Conservation (phyloP, 192 early-diverging fungal genomes). For the Podila minutissima region DNA sequence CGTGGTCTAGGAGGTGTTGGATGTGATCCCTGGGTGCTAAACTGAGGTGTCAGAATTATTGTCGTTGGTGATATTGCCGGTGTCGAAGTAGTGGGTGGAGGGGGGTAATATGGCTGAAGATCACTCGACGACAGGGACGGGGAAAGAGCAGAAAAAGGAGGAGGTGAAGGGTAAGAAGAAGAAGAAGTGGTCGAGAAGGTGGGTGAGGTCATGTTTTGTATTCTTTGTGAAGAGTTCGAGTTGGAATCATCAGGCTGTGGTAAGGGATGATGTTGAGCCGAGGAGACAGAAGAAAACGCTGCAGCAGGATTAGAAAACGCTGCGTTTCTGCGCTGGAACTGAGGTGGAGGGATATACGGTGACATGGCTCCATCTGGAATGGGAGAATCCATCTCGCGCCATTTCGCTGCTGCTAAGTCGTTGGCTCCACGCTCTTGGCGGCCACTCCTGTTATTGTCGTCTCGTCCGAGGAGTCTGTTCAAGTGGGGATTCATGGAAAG, state of each 20-base stretch:
- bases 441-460: not conserved
- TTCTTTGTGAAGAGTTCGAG: not conserved
- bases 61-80: not conserved
- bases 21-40: not conserved
- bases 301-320: not conserved
- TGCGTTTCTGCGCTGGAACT: too few relatives aligned
- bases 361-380: not conserved
- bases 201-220: not conserved
- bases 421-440: not conserved
- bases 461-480: not conserved
- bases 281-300: too few relatives aligned
- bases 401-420: not conserved
- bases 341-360: not conserved
- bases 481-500: constrained; percentile 1
- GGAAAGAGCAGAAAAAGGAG: constrained; percentile 7
- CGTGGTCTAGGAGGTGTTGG: not conserved
- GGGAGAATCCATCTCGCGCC: not conserved
- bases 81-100: constrained; percentile 7
- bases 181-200: not conserved
- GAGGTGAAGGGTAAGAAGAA: not conserved
- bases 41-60: not conserved
- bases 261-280: not conserved
- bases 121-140: constrained; percentile 6
- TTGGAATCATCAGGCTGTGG: not conserved
- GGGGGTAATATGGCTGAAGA: constrained; percentile 36